phyloP scores from a whole-genome alignment of 441 rosid species.

The Codiaeum variegatum region DNA sequence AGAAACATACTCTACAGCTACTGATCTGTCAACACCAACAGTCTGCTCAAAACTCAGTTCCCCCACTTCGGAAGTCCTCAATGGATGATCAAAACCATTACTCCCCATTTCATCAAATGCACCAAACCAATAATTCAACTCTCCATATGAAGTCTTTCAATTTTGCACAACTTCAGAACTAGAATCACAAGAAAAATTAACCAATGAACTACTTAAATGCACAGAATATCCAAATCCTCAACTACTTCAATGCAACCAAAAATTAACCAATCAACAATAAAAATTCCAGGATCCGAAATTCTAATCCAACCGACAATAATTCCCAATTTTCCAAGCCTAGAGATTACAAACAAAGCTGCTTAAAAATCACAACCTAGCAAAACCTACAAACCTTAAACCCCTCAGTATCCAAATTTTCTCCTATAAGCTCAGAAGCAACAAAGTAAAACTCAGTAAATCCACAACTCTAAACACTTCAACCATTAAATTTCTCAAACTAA shows the following conservation, averaged over 20 bases:
- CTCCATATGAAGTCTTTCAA: constrained; percentile 11
- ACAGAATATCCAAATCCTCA: constrained; percentile 3
- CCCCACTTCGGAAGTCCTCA: constrained; percentile 33
- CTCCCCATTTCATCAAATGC: constrained; percentile 43
- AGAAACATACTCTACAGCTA: constrained; percentile 22
- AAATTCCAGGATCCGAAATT: not conserved
- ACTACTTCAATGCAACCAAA: constrained; percentile 1
- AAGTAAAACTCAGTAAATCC: constrained; percentile 12
- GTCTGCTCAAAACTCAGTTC: constrained; percentile 28
- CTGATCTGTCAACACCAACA: constrained; percentile 26
- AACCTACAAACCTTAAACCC: constrained; percentile 23
- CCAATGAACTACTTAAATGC: not conserved
- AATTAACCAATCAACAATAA: not conserved
- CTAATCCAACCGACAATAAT: not conserved
- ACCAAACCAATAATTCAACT: constrained; percentile 8
- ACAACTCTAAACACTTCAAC: constrained; percentile 15
- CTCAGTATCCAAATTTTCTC: constrained; percentile 2
- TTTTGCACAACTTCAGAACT: constrained; percentile 12
- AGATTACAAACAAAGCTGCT: not conserved
- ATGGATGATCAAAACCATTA: constrained; percentile 43
- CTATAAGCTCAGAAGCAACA: constrained; percentile 14
- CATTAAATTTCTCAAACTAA: constrained; percentile 8
- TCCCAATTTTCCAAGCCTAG: not conserved
- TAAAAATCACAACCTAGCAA: constrained; percentile 1
- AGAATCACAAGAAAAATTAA: constrained; percentile 3